phyloP scores from a whole-genome alignment of 2,329 filamentous ascomycete genomes.

The Spiromastix sp. region DNA sequence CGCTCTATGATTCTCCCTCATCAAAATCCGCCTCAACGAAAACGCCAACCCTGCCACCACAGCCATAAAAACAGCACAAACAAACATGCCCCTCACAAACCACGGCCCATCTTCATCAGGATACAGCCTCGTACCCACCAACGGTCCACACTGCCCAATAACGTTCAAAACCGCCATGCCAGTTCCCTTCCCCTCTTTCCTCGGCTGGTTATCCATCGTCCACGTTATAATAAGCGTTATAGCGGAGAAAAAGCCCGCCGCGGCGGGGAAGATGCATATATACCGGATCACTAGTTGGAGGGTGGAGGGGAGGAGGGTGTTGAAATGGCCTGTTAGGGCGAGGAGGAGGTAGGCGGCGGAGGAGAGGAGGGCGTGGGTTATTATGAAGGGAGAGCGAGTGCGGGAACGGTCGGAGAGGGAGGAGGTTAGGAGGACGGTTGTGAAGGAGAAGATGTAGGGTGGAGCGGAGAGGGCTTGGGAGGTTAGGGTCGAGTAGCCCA shows the following conservation, averaged over 20 bases:
- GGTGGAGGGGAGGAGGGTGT: conserved; percentile 21
- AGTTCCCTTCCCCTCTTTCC: conserved; percentile 57
- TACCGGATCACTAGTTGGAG: conserved; percentile 47
- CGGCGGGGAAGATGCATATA: conserved; percentile 65
- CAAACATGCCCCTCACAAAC: conserved; percentile 52
- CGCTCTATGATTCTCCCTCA: conserved; percentile 40
- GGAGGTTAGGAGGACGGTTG: conserved; percentile 60
- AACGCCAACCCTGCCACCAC: conserved; percentile 48
- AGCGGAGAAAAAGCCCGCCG: conserved; percentile 70
- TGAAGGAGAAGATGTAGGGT: conserved; percentile 68
- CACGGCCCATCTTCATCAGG: conserved; percentile 49
- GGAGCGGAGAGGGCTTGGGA: conserved; percentile 73
- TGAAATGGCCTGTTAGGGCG: conserved; percentile 40
- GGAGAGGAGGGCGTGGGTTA: conserved; percentile 59
- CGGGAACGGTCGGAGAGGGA: conserved; percentile 58
- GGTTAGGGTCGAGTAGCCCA: conserved; percentile 59
- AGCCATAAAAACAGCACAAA: conserved; percentile 54
- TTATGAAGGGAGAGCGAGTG: conserved; percentile 55
- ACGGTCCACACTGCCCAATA: conserved; percentile 68
- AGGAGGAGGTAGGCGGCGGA: conserved; percentile 55
- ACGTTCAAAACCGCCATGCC: conserved; percentile 74
- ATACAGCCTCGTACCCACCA: conserved; percentile 58
- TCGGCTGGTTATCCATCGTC: conserved; percentile 76
- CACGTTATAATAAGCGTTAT: conserved; percentile 79
- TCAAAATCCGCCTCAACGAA: conserved; percentile 44